These are phyloP conservation scores for Caulochytrium protostelioides DNA, from an alignment of 371 early-diverging fungal species.

Conservation along the genomic window DNA sequence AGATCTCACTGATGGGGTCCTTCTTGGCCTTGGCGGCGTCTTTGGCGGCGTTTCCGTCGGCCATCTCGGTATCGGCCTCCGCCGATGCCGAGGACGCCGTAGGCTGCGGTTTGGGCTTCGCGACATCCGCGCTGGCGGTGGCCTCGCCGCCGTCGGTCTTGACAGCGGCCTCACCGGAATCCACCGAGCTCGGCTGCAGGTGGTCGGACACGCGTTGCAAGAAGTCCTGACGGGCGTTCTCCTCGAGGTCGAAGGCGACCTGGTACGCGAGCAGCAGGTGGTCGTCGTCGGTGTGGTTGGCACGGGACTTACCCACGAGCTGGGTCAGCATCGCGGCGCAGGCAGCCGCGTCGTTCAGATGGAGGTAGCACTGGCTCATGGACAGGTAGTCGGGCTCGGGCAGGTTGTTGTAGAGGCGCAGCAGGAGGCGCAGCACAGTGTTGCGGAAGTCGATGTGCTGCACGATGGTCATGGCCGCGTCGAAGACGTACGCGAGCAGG, in stretches of 20 bases:
- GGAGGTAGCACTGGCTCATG: conserved; percentile 73
- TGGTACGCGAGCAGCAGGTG: conserved; percentile 70
- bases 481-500: conserved; percentile 61
- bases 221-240: conserved; percentile 83
- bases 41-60: conserved; percentile 4
- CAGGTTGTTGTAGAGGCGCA: conserved; percentile 52
- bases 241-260: conserved; percentile 88
- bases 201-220: conserved; percentile 42
- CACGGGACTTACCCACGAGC: conserved; percentile 27
- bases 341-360: conserved; percentile 50
- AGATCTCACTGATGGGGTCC: conserved; percentile 26
- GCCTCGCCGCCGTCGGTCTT: not conserved
- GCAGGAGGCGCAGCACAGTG: conserved; percentile 56
- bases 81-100: too few relatives aligned
- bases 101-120: not conserved
- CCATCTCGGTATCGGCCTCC: not conserved
- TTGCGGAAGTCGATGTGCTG: conserved; percentile 61
- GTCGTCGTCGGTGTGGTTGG: conserved; percentile 4
- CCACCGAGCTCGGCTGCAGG: conserved; percentile 21
- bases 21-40: too few relatives aligned
- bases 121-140: not conserved
- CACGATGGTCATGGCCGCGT: conserved; percentile 52
- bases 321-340: conserved; percentile 48
- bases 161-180: not conserved
- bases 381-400: conserved; percentile 70